Conservation (phyloP, 768 basidiomycete species). For the Termitomyces sp. region DNA sequence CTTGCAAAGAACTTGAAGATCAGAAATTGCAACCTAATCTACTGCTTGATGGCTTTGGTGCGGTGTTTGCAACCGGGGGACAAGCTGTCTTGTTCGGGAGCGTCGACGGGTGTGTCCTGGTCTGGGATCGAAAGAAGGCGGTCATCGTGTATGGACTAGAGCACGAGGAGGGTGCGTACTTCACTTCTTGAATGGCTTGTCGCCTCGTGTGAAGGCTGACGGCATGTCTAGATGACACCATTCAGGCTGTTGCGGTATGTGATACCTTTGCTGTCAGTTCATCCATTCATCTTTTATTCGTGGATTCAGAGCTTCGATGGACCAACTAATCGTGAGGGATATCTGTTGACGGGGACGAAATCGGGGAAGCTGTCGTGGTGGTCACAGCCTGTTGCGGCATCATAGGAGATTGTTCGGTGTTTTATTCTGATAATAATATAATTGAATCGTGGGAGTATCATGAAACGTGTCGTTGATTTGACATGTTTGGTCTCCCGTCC, state of each 20-base stretch:
- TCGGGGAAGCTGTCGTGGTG: conserved; percentile 54
- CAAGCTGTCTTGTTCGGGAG: conserved; percentile 53
- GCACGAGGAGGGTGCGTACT: conserved; percentile 45
- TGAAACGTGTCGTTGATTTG: conserved; percentile 25
- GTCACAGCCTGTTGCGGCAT: conserved; percentile 36
- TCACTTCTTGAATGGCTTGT: conserved; percentile 13
- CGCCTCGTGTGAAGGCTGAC: conserved; percentile 11
- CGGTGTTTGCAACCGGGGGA: conserved; percentile 46
- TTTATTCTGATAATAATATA: conserved; percentile 1
- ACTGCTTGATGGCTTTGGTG: conserved; percentile 33
- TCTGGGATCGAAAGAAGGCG: conserved; percentile 56
- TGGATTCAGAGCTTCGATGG: conserved; percentile 41
- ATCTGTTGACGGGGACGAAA: conserved; percentile 53
- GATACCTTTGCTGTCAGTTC: not conserved
- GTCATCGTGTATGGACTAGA: conserved; percentile 53
- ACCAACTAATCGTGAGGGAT: conserved; percentile 28
- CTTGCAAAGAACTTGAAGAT: conserved; percentile 33
- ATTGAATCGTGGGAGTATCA: conserved; percentile 13
- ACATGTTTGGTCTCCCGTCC: conserved; percentile 27
- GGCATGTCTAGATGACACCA: conserved; percentile 27
- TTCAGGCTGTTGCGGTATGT: conserved; percentile 38
- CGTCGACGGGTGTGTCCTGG: conserved; percentile 46
- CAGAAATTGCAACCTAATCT: conserved; percentile 6
- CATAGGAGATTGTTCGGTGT: conserved; percentile 7
- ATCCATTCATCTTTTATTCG: not conserved